Base-by-base conservation (phyloP, 2,329 filamentous ascomycete species). In the Berkeleyomyces rouxiae region DNA sequence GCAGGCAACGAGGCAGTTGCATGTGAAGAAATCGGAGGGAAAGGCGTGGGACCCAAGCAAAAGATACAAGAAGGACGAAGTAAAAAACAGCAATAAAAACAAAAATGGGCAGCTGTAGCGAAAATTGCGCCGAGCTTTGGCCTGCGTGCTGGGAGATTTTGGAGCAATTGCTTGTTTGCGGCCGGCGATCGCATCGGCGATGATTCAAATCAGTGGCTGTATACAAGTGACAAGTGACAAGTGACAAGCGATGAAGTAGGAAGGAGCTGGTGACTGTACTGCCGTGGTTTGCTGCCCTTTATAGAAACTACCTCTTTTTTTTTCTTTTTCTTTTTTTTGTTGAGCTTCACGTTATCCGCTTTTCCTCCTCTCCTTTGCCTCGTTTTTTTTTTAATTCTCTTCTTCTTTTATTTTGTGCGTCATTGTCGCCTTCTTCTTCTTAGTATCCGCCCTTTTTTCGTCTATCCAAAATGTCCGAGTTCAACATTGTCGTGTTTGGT, bases 401-500 rank as follows among this genome's bases (percentile, higher is more conserved):
- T 58, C 37, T 58, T 58, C 40, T 3, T 58, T 7, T n/a, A 7
- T 7, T 46, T 46, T 36, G 36, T 55, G 13, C 31, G 3, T 44
- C 44, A 11, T 59, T 39, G 13, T 6, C 7, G 4, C 36, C n/a
- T 36, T 58, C 55, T 58, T 58, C 9, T n/a, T 37, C 11, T 58
- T n/a, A 6, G 31, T n/a, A 40, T 40, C 9, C 4, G 7, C n/a
- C 4, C 16, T 46, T 11, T 37, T 49, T 11, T 16, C 16, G 10
- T 16, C 13, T 31, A 5, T 23, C 16, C 33, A 79, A 69, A 64
- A 90, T 90, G 87, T 74, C 84, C 68, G 78, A 81, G 59, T 85
- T 83, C 72, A 89, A 89, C 67, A 87, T 91, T 72, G 87, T 91
- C 66, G 86, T 92, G 64, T 88, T 92, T 72, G 86, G 75, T 61